A percentile compares a stretch with the other conserved stretches of the same genome.
Evolutionary conservation across 2,329 filamentous ascomycete species (phyloP).

Genomic region (Cercospora brassicicola): DNA sequence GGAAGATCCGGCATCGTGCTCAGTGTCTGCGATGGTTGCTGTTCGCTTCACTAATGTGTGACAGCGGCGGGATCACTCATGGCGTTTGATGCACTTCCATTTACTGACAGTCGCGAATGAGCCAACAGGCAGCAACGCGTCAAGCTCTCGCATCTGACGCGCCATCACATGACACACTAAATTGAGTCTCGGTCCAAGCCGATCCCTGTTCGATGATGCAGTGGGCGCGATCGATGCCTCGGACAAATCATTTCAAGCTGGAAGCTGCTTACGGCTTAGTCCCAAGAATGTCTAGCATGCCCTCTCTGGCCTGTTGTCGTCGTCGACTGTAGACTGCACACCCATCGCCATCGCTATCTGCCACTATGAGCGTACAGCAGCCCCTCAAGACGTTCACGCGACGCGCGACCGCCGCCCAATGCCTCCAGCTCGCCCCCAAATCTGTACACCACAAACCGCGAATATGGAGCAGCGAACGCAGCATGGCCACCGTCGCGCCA

Average conservation of each 20-base stretch:
- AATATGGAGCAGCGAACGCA: constrained; percentile 32
- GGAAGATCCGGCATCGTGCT: constrained; percentile 12
- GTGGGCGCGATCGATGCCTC: constrained; percentile 4
- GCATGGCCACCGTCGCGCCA: constrained; percentile 62
- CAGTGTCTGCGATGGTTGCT: neutral
- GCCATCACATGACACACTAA: neutral
- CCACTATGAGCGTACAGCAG: constrained; percentile 32
- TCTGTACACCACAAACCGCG: constrained; percentile 25
- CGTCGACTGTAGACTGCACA: neutral
- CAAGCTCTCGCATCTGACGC: neutral
- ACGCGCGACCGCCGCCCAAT: constrained; percentile 32
- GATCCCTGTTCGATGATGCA: neutral
- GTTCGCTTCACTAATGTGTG: neutral
- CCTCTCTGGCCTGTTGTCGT: neutral
- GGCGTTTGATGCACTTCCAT: neutral
- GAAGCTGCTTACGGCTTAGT: constrained; percentile 4
- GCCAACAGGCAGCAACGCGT: neutral
- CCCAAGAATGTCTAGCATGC: neutral
- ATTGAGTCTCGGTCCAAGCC: neutral
- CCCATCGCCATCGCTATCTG: neutral
- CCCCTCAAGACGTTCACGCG: constrained; percentile 35
- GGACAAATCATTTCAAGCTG: constrained; percentile 3
- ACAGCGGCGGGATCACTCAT: neutral
- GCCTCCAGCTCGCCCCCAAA: constrained; percentile 26
- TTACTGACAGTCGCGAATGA: neutral